Percentiles rank a stretch among this genome's conserved stretches.
These are phyloP conservation scores for Apiotrichum montevideense DNA, from an alignment of 1,284 basidiomycete species.

Conservation along the genomic window DNA sequence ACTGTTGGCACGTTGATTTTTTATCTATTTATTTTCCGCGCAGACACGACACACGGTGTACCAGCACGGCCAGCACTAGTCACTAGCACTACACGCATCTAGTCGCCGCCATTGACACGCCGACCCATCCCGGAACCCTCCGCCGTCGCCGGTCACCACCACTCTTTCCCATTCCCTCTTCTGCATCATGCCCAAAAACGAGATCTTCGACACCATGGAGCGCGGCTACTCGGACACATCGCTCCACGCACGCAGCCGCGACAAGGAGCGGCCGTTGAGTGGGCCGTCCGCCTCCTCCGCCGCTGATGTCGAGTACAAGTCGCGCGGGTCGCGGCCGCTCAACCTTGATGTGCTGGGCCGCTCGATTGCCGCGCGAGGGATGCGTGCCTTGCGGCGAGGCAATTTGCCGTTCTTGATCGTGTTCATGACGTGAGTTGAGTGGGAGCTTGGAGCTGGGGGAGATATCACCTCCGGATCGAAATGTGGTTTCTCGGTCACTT, in stretches of 20 bases:
- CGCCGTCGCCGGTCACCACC: too few relatives aligned
- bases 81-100: too few relatives aligned
- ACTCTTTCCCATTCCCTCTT: too few relatives aligned
- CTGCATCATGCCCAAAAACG: background rate
- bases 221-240: background rate
- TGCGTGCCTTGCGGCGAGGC: slow-evolving; percentile 26
- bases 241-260: background rate
- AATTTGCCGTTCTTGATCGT: slow-evolving; percentile 36
- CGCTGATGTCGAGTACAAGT: background rate
- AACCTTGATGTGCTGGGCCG: slow-evolving; percentile 19
- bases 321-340: background rate
- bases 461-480: background rate
- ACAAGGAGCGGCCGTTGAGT: background rate
- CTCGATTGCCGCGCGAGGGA: slow-evolving; percentile 23
- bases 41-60: too few relatives aligned
- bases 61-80: too few relatives aligned
- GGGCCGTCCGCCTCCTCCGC: background rate
- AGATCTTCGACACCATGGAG: slow-evolving; percentile 1
- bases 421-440: slow-evolving; percentile 31
- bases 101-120: too few relatives aligned
- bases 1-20: too few relatives aligned
- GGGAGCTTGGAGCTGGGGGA: background rate
- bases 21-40: too few relatives aligned
- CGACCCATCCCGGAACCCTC: too few relatives aligned
- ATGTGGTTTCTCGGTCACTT: too few relatives aligned